These are phyloP conservation scores for Daldinia sp. DNA, from an alignment of 2,329 filamentous ascomycete species.

Conservation along the genomic window DNA sequence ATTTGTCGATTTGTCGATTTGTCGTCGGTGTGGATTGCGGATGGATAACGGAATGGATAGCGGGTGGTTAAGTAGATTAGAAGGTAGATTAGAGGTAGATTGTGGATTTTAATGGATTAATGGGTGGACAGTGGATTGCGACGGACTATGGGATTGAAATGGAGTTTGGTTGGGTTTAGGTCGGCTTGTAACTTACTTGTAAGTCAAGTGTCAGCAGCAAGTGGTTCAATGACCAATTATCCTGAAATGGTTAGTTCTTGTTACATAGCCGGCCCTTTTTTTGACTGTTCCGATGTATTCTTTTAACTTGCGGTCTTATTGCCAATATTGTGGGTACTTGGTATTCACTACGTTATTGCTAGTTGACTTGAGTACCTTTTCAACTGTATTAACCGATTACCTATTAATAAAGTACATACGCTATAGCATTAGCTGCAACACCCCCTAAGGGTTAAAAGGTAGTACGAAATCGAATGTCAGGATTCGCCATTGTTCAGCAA, in stretches of 20 bases:
- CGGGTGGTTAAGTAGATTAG: conserved; percentile 19
- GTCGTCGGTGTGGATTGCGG: conserved; percentile 19
- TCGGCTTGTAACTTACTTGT: conserved; percentile 14
- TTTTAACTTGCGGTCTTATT: conserved; percentile 6
- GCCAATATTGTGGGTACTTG: conserved; percentile 3
- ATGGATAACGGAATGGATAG: conserved; percentile 9
- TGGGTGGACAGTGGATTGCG: conserved; percentile 20
- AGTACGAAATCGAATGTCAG: neutral
- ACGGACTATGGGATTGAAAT: conserved; percentile 29
- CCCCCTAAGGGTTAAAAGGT: conserved; percentile 10
- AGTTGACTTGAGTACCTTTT: neutral
- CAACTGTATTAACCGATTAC: neutral
- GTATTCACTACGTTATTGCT: neutral
- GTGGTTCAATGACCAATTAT: conserved; percentile 29
- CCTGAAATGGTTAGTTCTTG: conserved; percentile 35
- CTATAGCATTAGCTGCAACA: conserved; percentile 11
- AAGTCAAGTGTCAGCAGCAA: conserved; percentile 18
- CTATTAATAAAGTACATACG: conserved; percentile 9
- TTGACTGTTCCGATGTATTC: conserved; percentile 13
- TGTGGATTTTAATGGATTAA: neutral
- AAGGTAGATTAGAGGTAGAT: neutral
- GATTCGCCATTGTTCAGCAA: neutral
- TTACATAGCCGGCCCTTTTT: conserved; percentile 37
- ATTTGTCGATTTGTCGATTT: conserved; percentile 20
- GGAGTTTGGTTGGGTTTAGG: conserved; percentile 33